A percentile compares a stretch with the other conserved stretches of the same genome.
Evolutionary conservation across 164 flowering plant species (phyloP).

Genomic region (Brasenia schreberi): DNA sequence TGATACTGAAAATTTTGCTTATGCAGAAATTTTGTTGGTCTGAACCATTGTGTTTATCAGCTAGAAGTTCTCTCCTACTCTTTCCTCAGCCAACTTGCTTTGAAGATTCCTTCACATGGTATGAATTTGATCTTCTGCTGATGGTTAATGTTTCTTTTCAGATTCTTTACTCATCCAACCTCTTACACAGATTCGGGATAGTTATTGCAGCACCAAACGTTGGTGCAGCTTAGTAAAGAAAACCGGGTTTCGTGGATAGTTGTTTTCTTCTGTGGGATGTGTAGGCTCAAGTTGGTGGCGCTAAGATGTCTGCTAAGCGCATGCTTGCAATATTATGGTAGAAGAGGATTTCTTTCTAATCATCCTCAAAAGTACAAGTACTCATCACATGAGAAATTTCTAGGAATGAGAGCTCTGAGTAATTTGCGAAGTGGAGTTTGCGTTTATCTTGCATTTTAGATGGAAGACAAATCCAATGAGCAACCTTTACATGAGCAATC

Average conservation of each 20-base stretch:
- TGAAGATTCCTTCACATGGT: too few relatives aligned
- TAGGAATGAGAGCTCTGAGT: neutral
- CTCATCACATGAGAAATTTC: neutral
- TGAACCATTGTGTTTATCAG: too few relatives aligned
- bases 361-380: neutral
- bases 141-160: too few relatives aligned
- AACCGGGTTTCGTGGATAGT: neutral
- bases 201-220: too few relatives aligned
- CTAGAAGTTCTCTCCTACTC: too few relatives aligned
- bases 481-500: neutral
- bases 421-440: neutral
- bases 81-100: too few relatives aligned
- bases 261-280: neutral
- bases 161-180: too few relatives aligned
- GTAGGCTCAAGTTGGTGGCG: neutral
- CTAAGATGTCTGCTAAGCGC: neutral
- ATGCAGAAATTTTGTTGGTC: too few relatives aligned
- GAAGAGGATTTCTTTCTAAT: neutral
- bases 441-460: neutral
- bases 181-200: too few relatives aligned
- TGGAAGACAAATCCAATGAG: neutral
- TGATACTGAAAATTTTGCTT: too few relatives aligned
- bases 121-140: too few relatives aligned
- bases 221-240: too few relatives aligned
- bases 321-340: neutral